Conservation (phyloP, 495 filamentous ascomycete species). For the Amniculicola lignicola region DNA sequence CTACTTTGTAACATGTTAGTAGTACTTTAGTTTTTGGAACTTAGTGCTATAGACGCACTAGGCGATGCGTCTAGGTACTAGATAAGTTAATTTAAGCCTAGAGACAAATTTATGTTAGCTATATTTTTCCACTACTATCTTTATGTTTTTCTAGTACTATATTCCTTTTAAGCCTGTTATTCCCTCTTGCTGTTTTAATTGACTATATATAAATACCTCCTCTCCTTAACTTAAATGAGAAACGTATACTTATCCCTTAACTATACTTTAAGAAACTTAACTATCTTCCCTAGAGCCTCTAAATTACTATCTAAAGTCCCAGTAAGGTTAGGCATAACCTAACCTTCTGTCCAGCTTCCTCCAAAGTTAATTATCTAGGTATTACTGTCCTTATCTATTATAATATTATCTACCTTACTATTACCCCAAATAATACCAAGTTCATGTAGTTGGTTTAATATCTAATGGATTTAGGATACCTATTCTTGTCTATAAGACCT, state of each 20-base stretch:
- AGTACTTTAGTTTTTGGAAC: no score
- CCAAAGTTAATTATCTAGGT: conserved; percentile 45
- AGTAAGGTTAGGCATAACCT: no score
- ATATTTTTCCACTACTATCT: no score
- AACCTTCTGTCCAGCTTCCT: conserved; percentile 43
- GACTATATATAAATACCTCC: not conserved
- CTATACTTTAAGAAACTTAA: no score
- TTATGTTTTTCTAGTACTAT: no score
- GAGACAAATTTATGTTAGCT: no score
- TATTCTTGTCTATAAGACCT: not conserved
- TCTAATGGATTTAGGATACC: not conserved
- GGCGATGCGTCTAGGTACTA: no score
- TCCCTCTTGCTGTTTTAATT: not conserved
- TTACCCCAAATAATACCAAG: conserved; percentile 45
- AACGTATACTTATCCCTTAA: conserved; percentile 7
- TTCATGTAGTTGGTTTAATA: conserved; percentile 26
- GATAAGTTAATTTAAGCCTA: no score
- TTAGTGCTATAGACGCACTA: no score
- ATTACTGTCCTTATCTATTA: conserved; percentile 43
- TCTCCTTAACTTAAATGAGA: not conserved
- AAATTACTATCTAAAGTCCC: no score
- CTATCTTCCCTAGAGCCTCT: no score
- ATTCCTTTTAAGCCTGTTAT: not conserved
- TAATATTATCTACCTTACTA: conserved; percentile 42
- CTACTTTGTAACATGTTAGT: no score